Evolutionary conservation across 1,284 basidiomycete species (phyloP), one percentile per base, ranked within the genome.

Genomic region (Irpex sp.): DNA sequence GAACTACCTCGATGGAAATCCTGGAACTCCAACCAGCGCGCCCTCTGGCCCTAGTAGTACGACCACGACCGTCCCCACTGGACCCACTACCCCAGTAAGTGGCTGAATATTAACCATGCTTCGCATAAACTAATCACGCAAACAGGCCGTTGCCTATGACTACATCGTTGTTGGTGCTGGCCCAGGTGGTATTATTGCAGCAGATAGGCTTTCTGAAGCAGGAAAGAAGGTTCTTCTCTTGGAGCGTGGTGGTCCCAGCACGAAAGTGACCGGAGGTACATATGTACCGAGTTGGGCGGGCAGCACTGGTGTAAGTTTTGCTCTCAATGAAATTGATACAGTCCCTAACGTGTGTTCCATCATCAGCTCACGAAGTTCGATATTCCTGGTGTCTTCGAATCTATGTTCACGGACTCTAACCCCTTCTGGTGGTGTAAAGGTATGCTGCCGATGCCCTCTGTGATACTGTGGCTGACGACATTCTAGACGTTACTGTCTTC

Each of bases 361-460:
- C 33, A 57, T 19, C 61, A 86, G 84, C 73, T 85, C 59, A 88
- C 86, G 9, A 86, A 86, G 65, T 88, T 87, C 68, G 86, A 88
- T 66, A 76, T 87, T 59, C 85, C 86, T 17, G 86, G 86, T 63
- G 68, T 86, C 53, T 87, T 87, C 69, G 85, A 88, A 72, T 79
- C 81, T 15, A 82, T 87, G 81, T 88, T 88, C 74, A 77, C 79
- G 2, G 84, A 85, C 63, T 69, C 74, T 35, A 81, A 84, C 66
- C 75, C 79, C 1, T 87, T 79, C 71, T 88, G 83, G 79, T 88
- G 86, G 86, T 87, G 86, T 73, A 85, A 83, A 74, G 83, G 80
- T 76, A 26, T 31, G 67, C 15, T 43, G 5, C 36, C 11, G 8
- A 15, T 1, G 2, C 9, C 26, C 5, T 19, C 35, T 2, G 9